These are phyloP conservation scores for Pseudevernia furfuracea DNA, from an alignment of 495 filamentous ascomycete species.

Conservation along the genomic window DNA sequence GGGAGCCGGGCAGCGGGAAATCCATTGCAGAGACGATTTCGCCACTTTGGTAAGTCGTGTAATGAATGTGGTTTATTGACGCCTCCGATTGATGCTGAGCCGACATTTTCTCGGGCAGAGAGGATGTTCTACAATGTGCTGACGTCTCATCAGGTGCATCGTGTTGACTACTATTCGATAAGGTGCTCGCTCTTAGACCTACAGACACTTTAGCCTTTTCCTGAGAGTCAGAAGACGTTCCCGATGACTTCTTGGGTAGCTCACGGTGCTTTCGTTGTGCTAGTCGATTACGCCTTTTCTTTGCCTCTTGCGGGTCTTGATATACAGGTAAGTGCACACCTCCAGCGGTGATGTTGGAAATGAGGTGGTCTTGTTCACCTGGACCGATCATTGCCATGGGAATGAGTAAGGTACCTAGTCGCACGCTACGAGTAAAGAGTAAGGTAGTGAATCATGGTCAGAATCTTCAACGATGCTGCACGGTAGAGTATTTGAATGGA, in stretches of 20 bases:
- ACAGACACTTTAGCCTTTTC: neutral
- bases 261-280: slow-evolving; percentile 6
- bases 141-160: slow-evolving; percentile 1
- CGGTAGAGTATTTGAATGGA: too few relatives aligned
- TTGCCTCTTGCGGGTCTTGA: neutral
- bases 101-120: neutral
- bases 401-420: neutral
- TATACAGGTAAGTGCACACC: neutral
- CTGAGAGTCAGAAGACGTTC: neutral
- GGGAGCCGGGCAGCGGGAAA: slow-evolving; percentile 2
- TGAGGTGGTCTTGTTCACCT: neutral
- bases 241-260: neutral
- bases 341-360: neutral
- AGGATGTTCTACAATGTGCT: slow-evolving; percentile 3
- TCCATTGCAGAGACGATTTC: slow-evolving; percentile 4
- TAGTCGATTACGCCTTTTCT: neutral
- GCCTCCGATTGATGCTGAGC: slow-evolving; percentile 4
- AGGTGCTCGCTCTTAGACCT: neutral
- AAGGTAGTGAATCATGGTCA: too few relatives aligned
- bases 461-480: too few relatives aligned
- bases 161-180: neutral
- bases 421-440: too few relatives aligned
- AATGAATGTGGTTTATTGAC: neutral
- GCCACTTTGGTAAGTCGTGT: neutral
- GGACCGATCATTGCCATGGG: neutral